Evolutionary conservation across 139 green algal genomes (phyloP).

Genomic region (Eudorina sp.): DNA sequence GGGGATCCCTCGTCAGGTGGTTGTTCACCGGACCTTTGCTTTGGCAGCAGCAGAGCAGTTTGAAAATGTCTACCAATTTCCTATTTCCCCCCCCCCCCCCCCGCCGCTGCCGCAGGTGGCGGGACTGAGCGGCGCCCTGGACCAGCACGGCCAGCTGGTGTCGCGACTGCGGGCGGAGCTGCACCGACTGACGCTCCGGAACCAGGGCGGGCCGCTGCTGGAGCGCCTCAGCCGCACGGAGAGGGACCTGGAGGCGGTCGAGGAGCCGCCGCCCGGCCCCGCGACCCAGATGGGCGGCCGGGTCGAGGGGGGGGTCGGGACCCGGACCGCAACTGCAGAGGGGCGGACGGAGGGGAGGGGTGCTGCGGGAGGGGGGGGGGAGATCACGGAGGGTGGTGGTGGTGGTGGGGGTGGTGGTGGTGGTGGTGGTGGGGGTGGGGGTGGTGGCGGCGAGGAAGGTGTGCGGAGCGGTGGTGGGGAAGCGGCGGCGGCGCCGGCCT

Average conservation of each 20-base stretch:
- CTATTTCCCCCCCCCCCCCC: too few species aligned
- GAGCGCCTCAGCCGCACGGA: background rate
- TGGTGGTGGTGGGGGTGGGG: background rate
- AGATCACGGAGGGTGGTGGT: background rate
- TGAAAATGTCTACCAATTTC: too few species aligned
- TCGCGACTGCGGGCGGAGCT: conserved; percentile 9
- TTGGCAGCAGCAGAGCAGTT: too few species aligned
- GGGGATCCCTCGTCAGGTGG: too few species aligned
- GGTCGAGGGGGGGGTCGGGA: too few species aligned
- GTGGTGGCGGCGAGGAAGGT: background rate
- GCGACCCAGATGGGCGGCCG: too few species aligned
- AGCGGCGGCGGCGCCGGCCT: background rate
- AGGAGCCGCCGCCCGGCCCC: too few species aligned
- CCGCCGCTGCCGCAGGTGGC: background rate
- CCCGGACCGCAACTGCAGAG: too few species aligned
- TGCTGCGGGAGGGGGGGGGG: background rate
- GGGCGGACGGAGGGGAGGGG: background rate
- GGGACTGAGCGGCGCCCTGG: background rate
- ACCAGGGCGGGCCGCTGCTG: background rate
- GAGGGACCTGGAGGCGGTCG: background rate
- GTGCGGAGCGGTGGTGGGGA: background rate
- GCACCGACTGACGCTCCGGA: background rate
- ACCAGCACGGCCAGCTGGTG: background rate
- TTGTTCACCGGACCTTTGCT: too few species aligned
- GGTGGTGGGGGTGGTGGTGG: background rate